Base-by-base conservation (phyloP, 2,329 filamentous ascomycete species). In the Sordariomycetes sp. region DNA sequence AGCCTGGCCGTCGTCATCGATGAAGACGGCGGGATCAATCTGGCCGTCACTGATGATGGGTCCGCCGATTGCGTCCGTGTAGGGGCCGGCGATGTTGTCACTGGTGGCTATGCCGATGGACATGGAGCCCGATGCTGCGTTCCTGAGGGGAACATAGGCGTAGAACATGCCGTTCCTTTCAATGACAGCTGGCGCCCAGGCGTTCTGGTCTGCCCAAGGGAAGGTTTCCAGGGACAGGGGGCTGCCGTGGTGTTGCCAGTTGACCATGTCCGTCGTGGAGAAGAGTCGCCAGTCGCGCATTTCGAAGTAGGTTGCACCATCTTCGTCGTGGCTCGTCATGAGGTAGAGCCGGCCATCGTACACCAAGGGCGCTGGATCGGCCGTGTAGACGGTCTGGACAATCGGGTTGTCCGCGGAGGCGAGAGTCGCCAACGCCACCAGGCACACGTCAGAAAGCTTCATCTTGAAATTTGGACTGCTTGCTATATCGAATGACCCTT, bases 1-100 rank as follows among this genome's bases (percentile, higher is more conserved):
- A 2, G 52, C 55, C 38, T 57, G 54, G 30, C 51, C 55, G 31
- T 56, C 49, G 32, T 55, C 51, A 35, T 59, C 54, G 34, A 59
- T 53, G 41, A 49, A 53, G 17, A 55, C 54, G 7, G 46, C 49
- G 5, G 51, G 53, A 32, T 57, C 53, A 20, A 57, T 55, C 31
- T 50, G 44, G 32, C 40, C 36, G 34, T 55, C 57, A 12, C 49
- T 42, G 5, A 57, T 37, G 4, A 56, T 42, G 4, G 50, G 50
- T n/a, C 34, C 40, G 8, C 51, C 50, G 7, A 54, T 28, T 1
- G 53, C 48, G 25, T 56, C 51, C 20, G 28, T 38, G 37, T 48
- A 56, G 10, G 53, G 53, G 0, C 53, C 53, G 7, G 46, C 41
- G 35, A 53, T 47, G 26, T 21, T 46, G 32, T 53, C 46, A 35